phyloP scores from a whole-genome alignment of 768 basidiomycete genomes.

The Kwoniella botswanensis region DNA sequence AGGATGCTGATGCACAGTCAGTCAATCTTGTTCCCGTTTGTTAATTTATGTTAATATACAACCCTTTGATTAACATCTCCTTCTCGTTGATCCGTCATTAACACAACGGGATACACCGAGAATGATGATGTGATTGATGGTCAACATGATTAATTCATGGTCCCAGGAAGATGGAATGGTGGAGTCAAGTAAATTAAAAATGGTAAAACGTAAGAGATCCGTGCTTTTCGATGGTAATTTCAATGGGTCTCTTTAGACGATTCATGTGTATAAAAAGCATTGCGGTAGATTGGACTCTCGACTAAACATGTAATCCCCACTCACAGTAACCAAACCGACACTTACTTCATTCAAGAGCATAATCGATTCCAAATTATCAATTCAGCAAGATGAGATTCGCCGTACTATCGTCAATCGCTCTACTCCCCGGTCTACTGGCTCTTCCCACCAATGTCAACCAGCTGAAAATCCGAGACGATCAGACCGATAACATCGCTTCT shows the following conservation, averaged over 20 bases:
- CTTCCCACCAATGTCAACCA: neutral
- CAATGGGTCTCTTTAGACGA: too few species aligned
- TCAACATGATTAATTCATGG: neutral
- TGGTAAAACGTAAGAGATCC: too few species aligned
- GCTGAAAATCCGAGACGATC: neutral
- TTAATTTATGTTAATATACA: neutral
- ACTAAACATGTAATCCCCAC: neutral
- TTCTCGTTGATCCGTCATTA: neutral
- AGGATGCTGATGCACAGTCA: too few species aligned
- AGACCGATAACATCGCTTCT: constrained; percentile 3
- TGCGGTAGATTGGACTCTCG: too few species aligned
- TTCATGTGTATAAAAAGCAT: too few species aligned
- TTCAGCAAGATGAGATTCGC: constrained; percentile 9
- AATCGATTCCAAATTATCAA: neutral
- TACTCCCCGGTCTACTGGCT: neutral
- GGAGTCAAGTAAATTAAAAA: neutral
- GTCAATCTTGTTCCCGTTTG: too few species aligned
- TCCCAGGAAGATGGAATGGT: neutral
- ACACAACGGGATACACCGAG: neutral
- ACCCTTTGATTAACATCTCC: neutral
- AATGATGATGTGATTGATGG: neutral
- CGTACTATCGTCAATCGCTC: neutral
- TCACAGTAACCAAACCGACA: neutral
- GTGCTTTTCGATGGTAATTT: too few species aligned
- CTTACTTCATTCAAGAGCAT: neutral